Conservation (phyloP, 1,284 basidiomycete species). For the Ganoderma lingzhi region DNA sequence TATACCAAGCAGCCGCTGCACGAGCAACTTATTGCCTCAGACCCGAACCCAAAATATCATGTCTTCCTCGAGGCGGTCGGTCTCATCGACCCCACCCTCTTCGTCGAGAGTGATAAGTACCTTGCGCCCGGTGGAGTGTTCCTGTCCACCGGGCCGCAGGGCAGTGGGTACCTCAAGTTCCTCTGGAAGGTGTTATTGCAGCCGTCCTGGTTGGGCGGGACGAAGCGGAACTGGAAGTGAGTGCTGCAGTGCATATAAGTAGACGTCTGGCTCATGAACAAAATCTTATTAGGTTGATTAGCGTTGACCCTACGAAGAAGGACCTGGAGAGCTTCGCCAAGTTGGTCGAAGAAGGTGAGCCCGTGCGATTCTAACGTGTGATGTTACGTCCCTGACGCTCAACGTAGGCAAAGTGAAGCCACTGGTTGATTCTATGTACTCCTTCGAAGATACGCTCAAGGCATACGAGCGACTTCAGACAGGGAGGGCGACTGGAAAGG, state of each 20-base stretch:
- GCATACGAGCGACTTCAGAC: constrained; percentile 71
- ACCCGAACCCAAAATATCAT: constrained; percentile 49
- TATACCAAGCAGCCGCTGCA: constrained; percentile 60
- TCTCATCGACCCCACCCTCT: constrained; percentile 35
- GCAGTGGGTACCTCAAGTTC: constrained; percentile 26
- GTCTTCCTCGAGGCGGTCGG: constrained; percentile 54
- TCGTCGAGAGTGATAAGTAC: constrained; percentile 33
- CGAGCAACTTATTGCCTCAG: constrained; percentile 48
- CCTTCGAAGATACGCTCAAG: constrained; percentile 62
- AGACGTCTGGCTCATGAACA: background rate
- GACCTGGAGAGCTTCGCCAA: constrained; percentile 46
- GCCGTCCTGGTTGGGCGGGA: constrained; percentile 58
- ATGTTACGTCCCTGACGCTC: background rate
- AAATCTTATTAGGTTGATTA: constrained; percentile 34
- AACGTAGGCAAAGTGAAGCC: constrained; percentile 59
- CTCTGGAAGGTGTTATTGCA: constrained; percentile 37
- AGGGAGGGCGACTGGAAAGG: constrained; percentile 67
- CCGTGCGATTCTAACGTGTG: background rate
- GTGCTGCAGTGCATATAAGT: constrained; percentile 25
- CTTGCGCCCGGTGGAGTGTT: constrained; percentile 35
- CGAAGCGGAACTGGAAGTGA: constrained; percentile 52
- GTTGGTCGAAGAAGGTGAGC: constrained; percentile 54
- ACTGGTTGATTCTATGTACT: constrained; percentile 65
- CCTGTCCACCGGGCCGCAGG: constrained; percentile 35
- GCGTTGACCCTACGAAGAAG: constrained; percentile 42